A percentile compares a stretch with the other conserved stretches of the same genome.
Evolutionary conservation across 208 protist species (phyloP).

Genomic region (Angomonas desouzai): DNA sequence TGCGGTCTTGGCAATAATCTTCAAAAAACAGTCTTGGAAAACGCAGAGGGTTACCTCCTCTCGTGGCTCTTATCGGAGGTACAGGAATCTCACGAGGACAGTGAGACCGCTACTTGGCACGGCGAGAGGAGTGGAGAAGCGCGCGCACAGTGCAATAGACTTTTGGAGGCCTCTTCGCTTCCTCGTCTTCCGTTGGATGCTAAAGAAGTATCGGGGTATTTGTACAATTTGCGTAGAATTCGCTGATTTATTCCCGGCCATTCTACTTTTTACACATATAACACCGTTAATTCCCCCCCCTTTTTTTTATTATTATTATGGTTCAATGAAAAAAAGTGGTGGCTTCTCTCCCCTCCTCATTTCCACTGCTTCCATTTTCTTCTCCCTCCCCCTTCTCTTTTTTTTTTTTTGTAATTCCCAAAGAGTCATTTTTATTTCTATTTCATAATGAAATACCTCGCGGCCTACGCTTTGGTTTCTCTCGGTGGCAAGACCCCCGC

Average conservation of each 20-base stretch:
- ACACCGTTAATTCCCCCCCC: too few species aligned
- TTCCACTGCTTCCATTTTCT: slow-evolving; percentile 11
- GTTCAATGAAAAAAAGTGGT: too few species aligned
- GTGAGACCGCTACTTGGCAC: too few species aligned
- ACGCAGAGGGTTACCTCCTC: background rate
- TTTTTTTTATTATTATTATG: slow-evolving; percentile 11
- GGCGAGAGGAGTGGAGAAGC: too few species aligned
- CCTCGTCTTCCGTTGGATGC: background rate
- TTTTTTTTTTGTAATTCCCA: slow-evolving; percentile 9
- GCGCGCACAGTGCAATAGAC: background rate
- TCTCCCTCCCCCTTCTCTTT: slow-evolving; percentile 2
- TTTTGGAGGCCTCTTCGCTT: background rate
- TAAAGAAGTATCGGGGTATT: background rate
- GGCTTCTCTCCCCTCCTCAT: too few species aligned
- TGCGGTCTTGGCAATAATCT: background rate
- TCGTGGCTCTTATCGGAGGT: background rate
- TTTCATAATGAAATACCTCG: slow-evolving; percentile 86
- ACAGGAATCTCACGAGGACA: background rate
- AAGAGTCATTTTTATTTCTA: slow-evolving; percentile 14
- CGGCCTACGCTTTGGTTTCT: slow-evolving; percentile 88
- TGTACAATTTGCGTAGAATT: background rate
- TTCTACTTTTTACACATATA: background rate
- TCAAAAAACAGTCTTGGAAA: background rate
- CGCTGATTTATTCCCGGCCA: background rate
- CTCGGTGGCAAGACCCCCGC: slow-evolving; percentile 82